phyloP scores from a whole-genome alignment of 2,329 filamentous ascomycete genomes.

The Monosporascus cannonballus region DNA sequence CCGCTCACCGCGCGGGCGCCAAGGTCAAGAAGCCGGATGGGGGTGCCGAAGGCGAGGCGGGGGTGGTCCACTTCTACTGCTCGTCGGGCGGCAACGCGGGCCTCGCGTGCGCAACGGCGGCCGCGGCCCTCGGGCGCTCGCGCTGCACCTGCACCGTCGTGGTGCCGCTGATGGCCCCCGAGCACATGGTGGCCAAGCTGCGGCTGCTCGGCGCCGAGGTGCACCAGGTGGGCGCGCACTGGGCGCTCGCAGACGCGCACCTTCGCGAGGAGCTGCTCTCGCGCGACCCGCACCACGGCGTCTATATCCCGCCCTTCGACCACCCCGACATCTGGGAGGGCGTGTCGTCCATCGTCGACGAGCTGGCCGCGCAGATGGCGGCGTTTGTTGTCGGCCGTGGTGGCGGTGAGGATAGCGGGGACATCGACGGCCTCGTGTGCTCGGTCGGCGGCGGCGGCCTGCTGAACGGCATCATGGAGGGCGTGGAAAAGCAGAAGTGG shows the following conservation, averaged over 20 bases:
- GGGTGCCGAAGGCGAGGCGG: conserved; percentile 17
- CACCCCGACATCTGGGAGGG: conserved; percentile 63
- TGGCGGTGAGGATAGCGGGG: conserved; percentile 17
- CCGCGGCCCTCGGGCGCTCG: conserved; percentile 43
- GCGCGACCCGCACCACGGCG: conserved; percentile 40
- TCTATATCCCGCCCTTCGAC: conserved; percentile 68
- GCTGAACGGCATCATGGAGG: conserved; percentile 69
- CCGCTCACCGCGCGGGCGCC: conserved; percentile 20
- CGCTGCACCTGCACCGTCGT: conserved; percentile 61
- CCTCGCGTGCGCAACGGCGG: conserved; percentile 71
- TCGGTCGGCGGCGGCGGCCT: conserved; percentile 77
- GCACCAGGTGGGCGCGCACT: conserved; percentile 60
- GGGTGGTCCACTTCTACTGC: conserved; percentile 64
- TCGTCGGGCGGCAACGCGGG: conserved; percentile 81
- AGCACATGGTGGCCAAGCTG: conserved; percentile 67
- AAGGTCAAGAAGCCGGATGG: not conserved
- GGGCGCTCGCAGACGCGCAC: conserved; percentile 63
- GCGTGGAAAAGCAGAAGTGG: conserved; percentile 44
- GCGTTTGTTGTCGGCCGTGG: conserved; percentile 14
- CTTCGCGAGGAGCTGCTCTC: conserved; percentile 53
- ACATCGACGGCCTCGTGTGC: conserved; percentile 66
- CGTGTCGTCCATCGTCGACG: conserved; percentile 51
- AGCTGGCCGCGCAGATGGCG: conserved; percentile 34
- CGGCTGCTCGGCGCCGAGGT: conserved; percentile 62
- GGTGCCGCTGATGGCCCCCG: conserved; percentile 59